Evolutionary conservation across 2,329 filamentous ascomycete species (phyloP).

Genomic region (Tothia fuscella): DNA sequence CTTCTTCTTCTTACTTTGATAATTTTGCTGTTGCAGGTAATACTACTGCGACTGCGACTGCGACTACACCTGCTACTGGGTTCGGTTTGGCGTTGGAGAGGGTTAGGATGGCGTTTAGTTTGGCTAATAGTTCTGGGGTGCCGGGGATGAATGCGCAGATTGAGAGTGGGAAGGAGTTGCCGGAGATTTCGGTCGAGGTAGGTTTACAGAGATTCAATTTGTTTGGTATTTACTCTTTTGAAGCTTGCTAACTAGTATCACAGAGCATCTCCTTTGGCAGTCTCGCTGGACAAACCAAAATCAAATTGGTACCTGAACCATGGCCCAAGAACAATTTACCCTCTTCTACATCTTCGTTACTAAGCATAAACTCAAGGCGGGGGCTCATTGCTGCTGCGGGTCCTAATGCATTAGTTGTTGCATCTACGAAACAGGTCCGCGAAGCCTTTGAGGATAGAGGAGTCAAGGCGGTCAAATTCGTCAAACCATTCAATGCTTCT

Average conservation of each 20-base stretch:
- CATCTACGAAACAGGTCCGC: conserved; percentile 65
- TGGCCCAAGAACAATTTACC: conserved; percentile 64
- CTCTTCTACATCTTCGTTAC: conserved; percentile 64
- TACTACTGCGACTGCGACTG: no score
- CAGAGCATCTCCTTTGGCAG: conserved; percentile 69
- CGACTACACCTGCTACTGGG: no score
- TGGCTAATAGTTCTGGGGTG: conserved; percentile 35
- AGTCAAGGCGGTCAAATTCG: conserved; percentile 49
- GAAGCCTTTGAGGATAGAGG: conserved; percentile 55
- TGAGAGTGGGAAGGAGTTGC: background rate
- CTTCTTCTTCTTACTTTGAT: no score
- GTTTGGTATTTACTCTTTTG: no score
- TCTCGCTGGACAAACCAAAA: conserved; percentile 66
- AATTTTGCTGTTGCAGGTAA: no score
- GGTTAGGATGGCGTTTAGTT: conserved; percentile 52
- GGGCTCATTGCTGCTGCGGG: conserved; percentile 80
- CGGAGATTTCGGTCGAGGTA: conserved; percentile 8
- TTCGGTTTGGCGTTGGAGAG: conserved; percentile 1
- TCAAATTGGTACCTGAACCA: conserved; percentile 63
- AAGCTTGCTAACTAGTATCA: background rate
- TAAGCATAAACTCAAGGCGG: conserved; percentile 68
- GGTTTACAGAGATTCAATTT: background rate
- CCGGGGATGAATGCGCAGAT: conserved; percentile 25
- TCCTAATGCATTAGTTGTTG: conserved; percentile 65
- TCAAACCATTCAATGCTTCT: conserved; percentile 61